Evolutionary conservation across 192 early-diverging fungal species (phyloP), one percentile per base, ranked within the genome.

Genomic region (Coemansia asiatica): DNA sequence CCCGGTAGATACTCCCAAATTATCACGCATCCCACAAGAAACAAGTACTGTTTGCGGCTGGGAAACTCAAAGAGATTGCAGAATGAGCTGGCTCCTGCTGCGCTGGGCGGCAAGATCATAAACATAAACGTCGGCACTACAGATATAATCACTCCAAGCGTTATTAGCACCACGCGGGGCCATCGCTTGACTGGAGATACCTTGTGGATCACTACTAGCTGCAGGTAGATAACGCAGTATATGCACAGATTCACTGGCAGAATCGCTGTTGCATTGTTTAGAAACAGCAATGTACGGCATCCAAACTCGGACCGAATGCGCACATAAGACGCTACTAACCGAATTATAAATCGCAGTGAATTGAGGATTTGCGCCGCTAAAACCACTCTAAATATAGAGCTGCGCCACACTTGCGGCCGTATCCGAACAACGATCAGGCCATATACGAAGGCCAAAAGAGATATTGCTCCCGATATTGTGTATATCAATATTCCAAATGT

Each of bases 221-320:
- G 76, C 16, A 79, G 60, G 19, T 79, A 79, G 8, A 79, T 48
- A 16, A 74, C 76, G 29, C 71, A 73, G 40, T 74, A 74, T 35
- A 67, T 50, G 26, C 63, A 64, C 31, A 67, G 28, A 31, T 59
- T 46, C 15, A 60, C 40, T 21, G 57, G 65, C 31, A 67, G 9
- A 21, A 60, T 25, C 22, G 47, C 29, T 5, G 35, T n/a, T 38
- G 46, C 64, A 40, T 58, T 66, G 44, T 67, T 67, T 0, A 74
- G 51, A 50, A 73, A 79, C 19, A 73, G 5, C 21, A 74, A 0
- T 15, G n/a, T 26, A 16, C 71, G 67, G 25, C 76, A 79, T 23
- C 64, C 68, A 64, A 67, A 60, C 8, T 67, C 67, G 1, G 54
- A 38, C 0, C 35, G 18, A 19, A 79, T 55, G 13, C 23, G 4